Evolutionary conservation across 108 stramenopile genomes (phyloP), one percentile per base, ranked within the genome.

Genomic region (Nitzschia sp.): DNA sequence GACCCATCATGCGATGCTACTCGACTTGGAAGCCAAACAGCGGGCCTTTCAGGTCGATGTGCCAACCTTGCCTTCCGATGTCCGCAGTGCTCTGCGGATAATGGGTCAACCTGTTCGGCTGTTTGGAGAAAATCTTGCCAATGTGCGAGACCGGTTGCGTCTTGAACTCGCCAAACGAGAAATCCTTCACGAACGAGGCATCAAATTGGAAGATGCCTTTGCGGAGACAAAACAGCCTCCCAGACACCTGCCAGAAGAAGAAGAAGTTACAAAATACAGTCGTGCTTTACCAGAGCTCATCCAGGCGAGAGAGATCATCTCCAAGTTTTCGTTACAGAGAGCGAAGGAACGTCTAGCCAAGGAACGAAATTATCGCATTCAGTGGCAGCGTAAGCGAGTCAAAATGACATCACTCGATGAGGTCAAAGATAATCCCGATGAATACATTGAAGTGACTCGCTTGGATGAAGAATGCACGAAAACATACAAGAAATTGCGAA

Each of bases 41-140:
- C 80, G 84, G n/a, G 91, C 93, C 45, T 66, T 82, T 35, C 48
- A 72, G 41, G 72, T 93, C 21, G 85, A 90, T 64, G 93, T 96
- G 21, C 96, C 96, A 17, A 96, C 96, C 6, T 66, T 91, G 21
- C 88, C 89, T 2, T 57, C 78, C 9, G 85, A 94, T 44, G 93
- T 96, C 3, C 79, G 87, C 16, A 69, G 66, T 26, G 78, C 77
- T 15, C 72, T 96, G 27, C 92, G 96, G 19, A 21, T 31, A 21
- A 30, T 86, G 66, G 89, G 92, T 19, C 73, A 82, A 28, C 96
- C 96, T 26, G 80, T 94, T 8, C 80, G 92, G 28, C 66, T 96
- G 30, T 96, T 96, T 73, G 96, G 96, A n/a, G 96, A 96, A 67
- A 89, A 93, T 67, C 76, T 87, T 57, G 91, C 90, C 33, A 87